Base-by-base conservation (phyloP, 768 basidiomycete species). In the Serpula lacrymans region DNA sequence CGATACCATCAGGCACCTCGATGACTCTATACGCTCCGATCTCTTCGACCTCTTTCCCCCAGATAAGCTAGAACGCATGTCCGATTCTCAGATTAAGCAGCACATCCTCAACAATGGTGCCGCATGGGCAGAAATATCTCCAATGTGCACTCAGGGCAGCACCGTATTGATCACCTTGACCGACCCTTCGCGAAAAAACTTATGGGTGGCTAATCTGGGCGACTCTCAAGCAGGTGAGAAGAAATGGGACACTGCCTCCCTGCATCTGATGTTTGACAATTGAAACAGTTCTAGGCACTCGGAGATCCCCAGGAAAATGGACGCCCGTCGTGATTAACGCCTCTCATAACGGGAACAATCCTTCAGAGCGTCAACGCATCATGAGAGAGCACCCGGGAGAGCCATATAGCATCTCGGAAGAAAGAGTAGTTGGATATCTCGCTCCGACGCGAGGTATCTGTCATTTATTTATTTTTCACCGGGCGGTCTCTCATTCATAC, bases 21-120 rank as follows among this genome's bases (percentile, higher is more conserved):
- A 80, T 36, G 54, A 65, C 32, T 50, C 55, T 10, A 66, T 80
- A 25, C 67, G 64, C 5, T 59, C 66, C 10, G 70, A 68, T 24
- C 67, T 80, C 47, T 52, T 67, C 20, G 52, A 62, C 30, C 51
- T 80, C 37, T 67, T 76, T 39, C 72, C 78, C 0, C 46, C 37
- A 25, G 57, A 67, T 37, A 47, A 48, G 12, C 62, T 61, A 9
- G 20, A 42, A 63, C 56, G 59, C 25, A 50, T 75, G 45, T 67
- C 61, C 21, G 61, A 71, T 36, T 56, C 49, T 10, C 60, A 61
- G 48, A 58, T 76, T 41, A 64, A 68, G 48, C 52, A 68, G 7
- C 58, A 69, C 16, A 61, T 75, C 47, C 54, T 54, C 17, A 59
- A 58, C 37, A 54, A 60, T 43, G 58, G 63, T 36, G 57, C 57